These are phyloP conservation scores for Geranium incanum DNA, from an alignment of 441 rosid species.

Conservation along the genomic window DNA sequence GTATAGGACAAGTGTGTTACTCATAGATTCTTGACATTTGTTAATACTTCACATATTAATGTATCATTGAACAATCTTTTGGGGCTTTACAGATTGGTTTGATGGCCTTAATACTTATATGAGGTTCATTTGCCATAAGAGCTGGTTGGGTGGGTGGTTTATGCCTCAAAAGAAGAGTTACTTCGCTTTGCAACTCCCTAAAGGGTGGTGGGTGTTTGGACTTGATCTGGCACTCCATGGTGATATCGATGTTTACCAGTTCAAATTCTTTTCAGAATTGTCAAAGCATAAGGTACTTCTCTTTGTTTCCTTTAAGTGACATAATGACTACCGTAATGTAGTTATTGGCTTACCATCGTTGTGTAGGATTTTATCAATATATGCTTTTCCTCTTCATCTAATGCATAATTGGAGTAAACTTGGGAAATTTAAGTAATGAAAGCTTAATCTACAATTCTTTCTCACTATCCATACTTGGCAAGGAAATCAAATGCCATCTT, in stretches of 20 bases:
- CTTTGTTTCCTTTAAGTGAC: no score
- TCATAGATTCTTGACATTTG: not conserved
- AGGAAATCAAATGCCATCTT: not conserved
- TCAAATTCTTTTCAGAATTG: slow-evolving; percentile 83
- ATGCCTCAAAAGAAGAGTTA: slow-evolving; percentile 99
- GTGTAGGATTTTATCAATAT: not conserved
- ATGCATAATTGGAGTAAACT: not conserved
- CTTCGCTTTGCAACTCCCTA: slow-evolving; percentile 91
- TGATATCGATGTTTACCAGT: slow-evolving; percentile 97
- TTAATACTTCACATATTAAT: not conserved
- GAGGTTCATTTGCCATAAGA: slow-evolving; percentile 97
- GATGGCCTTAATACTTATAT: slow-evolving; percentile 97
- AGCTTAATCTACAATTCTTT: not conserved
- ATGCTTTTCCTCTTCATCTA: not conserved
- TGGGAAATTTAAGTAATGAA: not conserved
- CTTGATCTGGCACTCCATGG: slow-evolving; percentile 97
- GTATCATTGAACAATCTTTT: not conserved
- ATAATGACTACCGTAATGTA: not conserved
- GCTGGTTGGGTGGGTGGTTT: slow-evolving; percentile 99
- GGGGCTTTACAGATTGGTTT: slow-evolving; percentile 70
- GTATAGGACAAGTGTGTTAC: no score
- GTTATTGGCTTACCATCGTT: not conserved
- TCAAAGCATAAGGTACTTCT: slow-evolving; percentile 58
- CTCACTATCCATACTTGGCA: not conserved
- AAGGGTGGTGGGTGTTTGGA: slow-evolving; percentile 98